Evolutionary conservation across 2,329 filamentous ascomycete species (phyloP).

Genomic region (Aspergillus amoenus): DNA sequence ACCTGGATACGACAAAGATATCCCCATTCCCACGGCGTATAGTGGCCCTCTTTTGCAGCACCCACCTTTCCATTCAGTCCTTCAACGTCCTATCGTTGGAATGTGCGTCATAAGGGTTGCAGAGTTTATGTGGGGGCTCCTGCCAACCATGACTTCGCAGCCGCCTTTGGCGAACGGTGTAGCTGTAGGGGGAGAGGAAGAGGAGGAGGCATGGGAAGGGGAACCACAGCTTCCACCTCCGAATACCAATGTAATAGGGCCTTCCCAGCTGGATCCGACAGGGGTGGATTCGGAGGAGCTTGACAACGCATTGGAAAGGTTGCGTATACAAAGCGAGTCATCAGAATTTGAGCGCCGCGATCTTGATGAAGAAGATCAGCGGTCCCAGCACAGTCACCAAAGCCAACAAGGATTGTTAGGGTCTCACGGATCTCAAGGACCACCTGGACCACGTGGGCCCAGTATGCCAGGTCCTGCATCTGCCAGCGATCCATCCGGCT

Average conservation of each 20-base stretch:
- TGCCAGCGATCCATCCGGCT: neutral
- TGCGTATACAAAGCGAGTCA: neutral
- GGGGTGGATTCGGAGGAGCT: too few relatives aligned
- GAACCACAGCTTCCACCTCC: too few relatives aligned
- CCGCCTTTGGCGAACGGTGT: neutral
- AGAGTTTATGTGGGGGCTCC: neutral
- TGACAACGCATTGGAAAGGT: neutral
- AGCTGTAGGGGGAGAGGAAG: neutral
- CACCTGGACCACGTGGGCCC: neutral
- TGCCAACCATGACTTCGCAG: neutral
- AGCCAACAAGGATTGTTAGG: neutral
- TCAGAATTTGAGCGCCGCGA: neutral
- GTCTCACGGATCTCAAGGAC: neutral
- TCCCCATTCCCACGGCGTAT: too few relatives aligned
- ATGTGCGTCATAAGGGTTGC: conserved; percentile 20
- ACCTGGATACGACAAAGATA: neutral
- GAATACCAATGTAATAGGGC: too few relatives aligned
- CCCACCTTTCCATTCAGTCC: conserved; percentile 17
- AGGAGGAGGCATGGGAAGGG: neutral
- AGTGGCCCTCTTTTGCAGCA: conserved; percentile 9
- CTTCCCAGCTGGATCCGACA: too few relatives aligned
- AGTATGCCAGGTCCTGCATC: neutral
- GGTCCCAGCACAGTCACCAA: neutral
- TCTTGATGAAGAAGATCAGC: neutral
- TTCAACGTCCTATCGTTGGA: conserved; percentile 23